Evolutionary conservation across 2,329 filamentous ascomycete genomes (phyloP).

Genomic region (Chaetomiaceae sp.): DNA sequence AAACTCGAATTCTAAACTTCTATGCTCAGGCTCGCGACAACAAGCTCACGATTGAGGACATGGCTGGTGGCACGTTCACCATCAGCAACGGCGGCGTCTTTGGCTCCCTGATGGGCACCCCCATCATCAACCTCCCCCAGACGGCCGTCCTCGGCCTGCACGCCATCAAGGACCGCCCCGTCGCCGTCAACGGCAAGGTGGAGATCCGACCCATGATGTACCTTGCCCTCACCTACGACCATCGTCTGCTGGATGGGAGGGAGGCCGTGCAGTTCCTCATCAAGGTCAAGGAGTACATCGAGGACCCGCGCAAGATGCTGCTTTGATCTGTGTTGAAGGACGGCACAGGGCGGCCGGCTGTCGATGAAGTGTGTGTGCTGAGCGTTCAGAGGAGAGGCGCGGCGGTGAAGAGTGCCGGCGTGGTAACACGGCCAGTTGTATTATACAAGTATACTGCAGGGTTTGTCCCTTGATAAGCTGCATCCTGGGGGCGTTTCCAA

Average conservation of each 20-base stretch:
- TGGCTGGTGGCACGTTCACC: constrained; percentile 97
- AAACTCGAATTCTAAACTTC: no score
- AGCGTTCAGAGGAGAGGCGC: no score
- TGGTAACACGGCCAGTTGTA: constrained; percentile 9
- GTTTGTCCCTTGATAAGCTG: not conserved
- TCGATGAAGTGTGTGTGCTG: no score
- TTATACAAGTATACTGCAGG: constrained; percentile 9
- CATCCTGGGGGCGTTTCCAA: constrained; percentile 11
- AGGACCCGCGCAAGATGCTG: constrained; percentile 90
- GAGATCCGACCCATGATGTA: constrained; percentile 99
- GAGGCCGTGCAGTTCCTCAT: constrained; percentile 95
- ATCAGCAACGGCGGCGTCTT: constrained; percentile 98
- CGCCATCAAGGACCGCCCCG: constrained; percentile 90
- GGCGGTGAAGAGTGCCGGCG: not conserved
- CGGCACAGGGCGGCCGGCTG: not conserved
- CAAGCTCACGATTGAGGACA: constrained; percentile 97
- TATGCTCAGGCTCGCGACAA: constrained; percentile 89
- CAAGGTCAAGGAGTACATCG: constrained; percentile 96
- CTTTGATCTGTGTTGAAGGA: constrained; percentile 37
- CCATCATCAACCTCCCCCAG: constrained; percentile 96
- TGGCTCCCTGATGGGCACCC: constrained; percentile 93
- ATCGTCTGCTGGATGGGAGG: constrained; percentile 87
- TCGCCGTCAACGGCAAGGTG: constrained; percentile 87
- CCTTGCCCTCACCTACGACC: constrained; percentile 93
- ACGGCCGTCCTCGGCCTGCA: constrained; percentile 88